phyloP scores from a whole-genome alignment of 805 yeast species.

The Metschnikowia cerradonensis region DNA sequence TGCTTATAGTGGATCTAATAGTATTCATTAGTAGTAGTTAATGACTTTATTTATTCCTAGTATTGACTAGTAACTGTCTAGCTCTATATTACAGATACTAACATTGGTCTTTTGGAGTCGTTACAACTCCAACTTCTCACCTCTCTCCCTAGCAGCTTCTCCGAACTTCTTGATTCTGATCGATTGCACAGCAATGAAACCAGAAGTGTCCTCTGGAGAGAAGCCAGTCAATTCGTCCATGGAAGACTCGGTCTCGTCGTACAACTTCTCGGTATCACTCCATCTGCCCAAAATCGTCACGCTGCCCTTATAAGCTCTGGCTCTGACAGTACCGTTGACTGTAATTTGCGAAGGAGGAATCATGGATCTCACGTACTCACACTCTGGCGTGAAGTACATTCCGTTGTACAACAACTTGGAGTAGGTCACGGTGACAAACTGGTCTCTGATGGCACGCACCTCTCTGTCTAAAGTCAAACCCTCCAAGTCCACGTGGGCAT shows the following conservation, averaged over 20 bases:
- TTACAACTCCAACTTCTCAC: constrained; percentile 48
- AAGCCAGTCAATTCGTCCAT: constrained; percentile 99
- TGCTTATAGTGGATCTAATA: too few species aligned
- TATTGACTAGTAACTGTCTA: too few species aligned
- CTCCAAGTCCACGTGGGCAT: constrained; percentile 93
- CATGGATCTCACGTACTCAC: constrained; percentile 92
- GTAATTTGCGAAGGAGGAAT: constrained; percentile 91
- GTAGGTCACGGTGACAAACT: constrained; percentile 89
- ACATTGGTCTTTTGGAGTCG: background rate
- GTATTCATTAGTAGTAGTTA: too few species aligned
- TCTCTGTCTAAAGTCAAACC: constrained; percentile 97
- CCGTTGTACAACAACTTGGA: constrained; percentile 93
- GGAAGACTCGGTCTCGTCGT: constrained; percentile 96
- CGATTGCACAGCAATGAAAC: constrained; percentile 96
- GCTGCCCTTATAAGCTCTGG: constrained; percentile 88
- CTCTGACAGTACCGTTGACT: constrained; percentile 95
- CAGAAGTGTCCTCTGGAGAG: constrained; percentile 94
- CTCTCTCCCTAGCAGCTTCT: constrained; percentile 84
- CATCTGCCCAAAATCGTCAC: constrained; percentile 86
- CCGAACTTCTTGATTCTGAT: constrained; percentile 98
- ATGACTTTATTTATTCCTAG: too few species aligned
- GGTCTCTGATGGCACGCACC: constrained; percentile 94
- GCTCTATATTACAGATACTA: too few species aligned
- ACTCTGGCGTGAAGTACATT: constrained; percentile 96
- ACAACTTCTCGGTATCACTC: constrained; percentile 91